Conservation (phyloP, 768 basidiomycete genomes). For the Coprinellus micaceus region DNA sequence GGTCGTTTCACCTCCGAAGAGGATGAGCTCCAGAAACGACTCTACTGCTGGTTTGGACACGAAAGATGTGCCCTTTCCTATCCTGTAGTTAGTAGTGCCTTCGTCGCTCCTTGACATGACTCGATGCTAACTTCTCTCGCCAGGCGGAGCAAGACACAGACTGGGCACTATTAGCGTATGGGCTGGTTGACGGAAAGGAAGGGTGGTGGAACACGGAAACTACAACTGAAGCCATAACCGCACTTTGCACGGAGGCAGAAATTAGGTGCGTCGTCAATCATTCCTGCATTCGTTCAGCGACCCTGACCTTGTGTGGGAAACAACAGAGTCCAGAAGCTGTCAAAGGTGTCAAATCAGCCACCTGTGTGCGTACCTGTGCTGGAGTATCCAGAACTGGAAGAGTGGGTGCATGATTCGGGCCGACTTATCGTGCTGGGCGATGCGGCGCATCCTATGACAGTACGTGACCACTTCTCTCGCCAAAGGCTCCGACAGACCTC, state of each 20-base stretch:
- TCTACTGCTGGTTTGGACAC: conserved; percentile 32
- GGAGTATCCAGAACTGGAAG: conserved; percentile 39
- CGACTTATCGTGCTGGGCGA: conserved; percentile 49
- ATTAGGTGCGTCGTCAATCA: conserved; percentile 28
- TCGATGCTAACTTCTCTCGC: conserved; percentile 29
- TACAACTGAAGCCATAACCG: conserved; percentile 28
- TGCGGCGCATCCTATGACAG: conserved; percentile 54
- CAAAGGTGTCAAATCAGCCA: conserved; percentile 27
- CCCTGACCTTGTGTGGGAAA: background rate
- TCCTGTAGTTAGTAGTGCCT: conserved; percentile 25
- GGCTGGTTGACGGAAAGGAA: conserved; percentile 25
- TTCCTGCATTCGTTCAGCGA: background rate
- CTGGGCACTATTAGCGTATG: conserved; percentile 21
- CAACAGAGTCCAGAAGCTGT: conserved; percentile 35
- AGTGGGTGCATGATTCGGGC: conserved; percentile 48
- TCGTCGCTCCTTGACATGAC: background rate
- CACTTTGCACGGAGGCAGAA: conserved; percentile 28
- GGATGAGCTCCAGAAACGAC: too few relatives aligned
- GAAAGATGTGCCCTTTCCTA: conserved; percentile 24
- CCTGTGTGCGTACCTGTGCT: conserved; percentile 36
- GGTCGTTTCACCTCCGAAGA: too few relatives aligned
- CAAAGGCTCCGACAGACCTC: background rate
- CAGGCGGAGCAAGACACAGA: conserved; percentile 28
- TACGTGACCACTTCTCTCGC: conserved; percentile 22
- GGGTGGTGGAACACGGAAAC: conserved; percentile 27